Percentiles rank a stretch among this genome's conserved stretches.
These are phyloP conservation scores for Penicillium verhagenii DNA, from an alignment of 495 filamentous ascomycete species.

Conservation along the genomic window DNA sequence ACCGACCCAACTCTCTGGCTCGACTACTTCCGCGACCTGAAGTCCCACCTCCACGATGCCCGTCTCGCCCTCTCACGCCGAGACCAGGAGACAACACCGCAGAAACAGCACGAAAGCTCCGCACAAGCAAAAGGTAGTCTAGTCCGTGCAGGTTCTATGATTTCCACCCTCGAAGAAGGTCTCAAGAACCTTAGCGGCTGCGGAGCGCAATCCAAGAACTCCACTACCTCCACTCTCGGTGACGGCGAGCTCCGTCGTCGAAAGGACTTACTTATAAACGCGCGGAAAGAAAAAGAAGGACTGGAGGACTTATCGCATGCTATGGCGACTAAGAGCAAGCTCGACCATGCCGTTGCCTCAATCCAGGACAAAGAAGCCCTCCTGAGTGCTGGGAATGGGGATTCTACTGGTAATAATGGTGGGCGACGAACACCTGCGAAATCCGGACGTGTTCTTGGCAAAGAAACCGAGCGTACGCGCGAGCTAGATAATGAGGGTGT, in stretches of 20 bases:
- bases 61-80: constrained; percentile 69
- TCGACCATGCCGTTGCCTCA: constrained; percentile 48
- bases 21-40: constrained; percentile 81
- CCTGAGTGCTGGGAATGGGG: constrained; percentile 22
- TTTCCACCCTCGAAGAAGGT: constrained; percentile 68
- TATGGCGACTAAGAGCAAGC: constrained; percentile 58
- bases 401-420: neutral
- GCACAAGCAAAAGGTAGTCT: constrained; percentile 79
- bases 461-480: constrained; percentile 83
- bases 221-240: constrained; percentile 50
- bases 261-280: constrained; percentile 73
- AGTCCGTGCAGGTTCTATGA: constrained; percentile 67
- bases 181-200: constrained; percentile 48
- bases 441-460: constrained; percentile 73
- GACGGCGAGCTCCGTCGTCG: constrained; percentile 86
- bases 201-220: constrained; percentile 1
- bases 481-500: constrained; percentile 91
- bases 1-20: constrained; percentile 83
- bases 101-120: constrained; percentile 73
- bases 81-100: constrained; percentile 68
- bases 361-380: constrained; percentile 58
- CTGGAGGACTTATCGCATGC: constrained; percentile 77
- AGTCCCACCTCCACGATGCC: constrained; percentile 77
- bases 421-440: constrained; percentile 28
- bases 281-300: constrained; percentile 80